phyloP scores from a whole-genome alignment of 805 yeast species.

The Tetrapisispora arboricola region DNA sequence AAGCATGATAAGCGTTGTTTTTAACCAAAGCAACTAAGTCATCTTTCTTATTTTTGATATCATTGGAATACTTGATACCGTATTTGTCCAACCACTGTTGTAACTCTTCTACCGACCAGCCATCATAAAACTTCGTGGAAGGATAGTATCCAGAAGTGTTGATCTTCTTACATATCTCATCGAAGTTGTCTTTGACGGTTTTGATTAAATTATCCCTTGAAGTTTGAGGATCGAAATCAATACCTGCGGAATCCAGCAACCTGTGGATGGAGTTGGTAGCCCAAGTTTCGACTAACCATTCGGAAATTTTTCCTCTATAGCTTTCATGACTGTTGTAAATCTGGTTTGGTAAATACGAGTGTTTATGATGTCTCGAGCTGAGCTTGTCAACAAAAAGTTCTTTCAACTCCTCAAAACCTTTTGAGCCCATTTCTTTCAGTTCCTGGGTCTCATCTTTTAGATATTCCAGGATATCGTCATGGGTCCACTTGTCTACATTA shows the following conservation, averaged over 20 bases:
- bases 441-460: constrained; percentile 24
- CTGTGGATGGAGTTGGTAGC: constrained; percentile 35
- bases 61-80: constrained; percentile 30
- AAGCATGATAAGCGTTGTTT: constrained; percentile 34
- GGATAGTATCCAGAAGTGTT: constrained; percentile 38
- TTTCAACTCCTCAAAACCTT: constrained; percentile 18
- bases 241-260: constrained; percentile 40
- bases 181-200: constrained; percentile 37
- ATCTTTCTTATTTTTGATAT: constrained; percentile 32
- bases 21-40: constrained; percentile 35
- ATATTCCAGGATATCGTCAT: constrained; percentile 28
- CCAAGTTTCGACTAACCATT: constrained; percentile 51
- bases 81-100: constrained; percentile 39
- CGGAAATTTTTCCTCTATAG: constrained; percentile 11
- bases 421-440: constrained; percentile 12
- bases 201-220: constrained; percentile 38
- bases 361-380: neutral
- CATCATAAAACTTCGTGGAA: constrained; percentile 42
- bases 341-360: neutral
- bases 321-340: neutral
- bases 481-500: constrained; percentile 26
- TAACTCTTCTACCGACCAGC: constrained; percentile 31
- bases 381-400: constrained; percentile 1
- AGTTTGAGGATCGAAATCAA: constrained; percentile 31
- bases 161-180: constrained; percentile 29